Conservation (phyloP, 306 rosid species). For the Quillaja saponaria region DNA sequence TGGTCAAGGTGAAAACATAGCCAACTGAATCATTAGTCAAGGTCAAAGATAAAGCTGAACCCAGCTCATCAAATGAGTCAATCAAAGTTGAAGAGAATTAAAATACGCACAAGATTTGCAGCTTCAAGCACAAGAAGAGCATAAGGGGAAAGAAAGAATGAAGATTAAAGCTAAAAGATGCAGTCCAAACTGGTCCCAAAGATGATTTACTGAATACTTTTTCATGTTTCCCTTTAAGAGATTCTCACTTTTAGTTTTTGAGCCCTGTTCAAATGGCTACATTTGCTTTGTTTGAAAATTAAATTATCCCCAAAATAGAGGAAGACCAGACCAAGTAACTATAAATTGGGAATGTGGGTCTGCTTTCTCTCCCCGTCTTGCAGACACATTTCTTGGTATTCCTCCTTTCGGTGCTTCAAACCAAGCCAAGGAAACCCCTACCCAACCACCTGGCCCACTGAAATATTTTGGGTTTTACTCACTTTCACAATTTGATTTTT, state of each 20-base stretch:
- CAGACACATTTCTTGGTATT: constrained; percentile 40
- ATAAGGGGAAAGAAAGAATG: not conserved
- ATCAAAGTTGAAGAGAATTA: constrained; percentile 33
- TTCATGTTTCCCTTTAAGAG: constrained; percentile 1
- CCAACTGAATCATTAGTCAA: constrained; percentile 34
- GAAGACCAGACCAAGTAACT: constrained; percentile 42
- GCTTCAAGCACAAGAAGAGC: constrained; percentile 15
- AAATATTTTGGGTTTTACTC: no score
- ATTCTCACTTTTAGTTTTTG: constrained; percentile 25
- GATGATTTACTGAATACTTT: constrained; percentile 21
- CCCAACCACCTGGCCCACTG: no score
- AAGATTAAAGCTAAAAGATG: constrained; percentile 27
- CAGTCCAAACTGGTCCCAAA: constrained; percentile 40
- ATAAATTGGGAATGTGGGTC: constrained; percentile 35
- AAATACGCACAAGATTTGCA: no score
- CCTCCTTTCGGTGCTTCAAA: constrained; percentile 40
- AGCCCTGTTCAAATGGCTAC: constrained; percentile 48
- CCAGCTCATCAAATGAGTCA: constrained; percentile 27
- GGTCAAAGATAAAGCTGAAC: constrained; percentile 27
- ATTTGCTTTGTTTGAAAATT: constrained; percentile 33
- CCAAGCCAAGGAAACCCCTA: not conserved
- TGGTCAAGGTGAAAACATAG: constrained; percentile 22
- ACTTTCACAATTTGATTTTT: no score
- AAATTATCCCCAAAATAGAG: constrained; percentile 51
- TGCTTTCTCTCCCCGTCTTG: constrained; percentile 31